Evolutionary conservation across 2,329 filamentous ascomycete genomes (phyloP).

Genomic region (Blumeriella jaapii): DNA sequence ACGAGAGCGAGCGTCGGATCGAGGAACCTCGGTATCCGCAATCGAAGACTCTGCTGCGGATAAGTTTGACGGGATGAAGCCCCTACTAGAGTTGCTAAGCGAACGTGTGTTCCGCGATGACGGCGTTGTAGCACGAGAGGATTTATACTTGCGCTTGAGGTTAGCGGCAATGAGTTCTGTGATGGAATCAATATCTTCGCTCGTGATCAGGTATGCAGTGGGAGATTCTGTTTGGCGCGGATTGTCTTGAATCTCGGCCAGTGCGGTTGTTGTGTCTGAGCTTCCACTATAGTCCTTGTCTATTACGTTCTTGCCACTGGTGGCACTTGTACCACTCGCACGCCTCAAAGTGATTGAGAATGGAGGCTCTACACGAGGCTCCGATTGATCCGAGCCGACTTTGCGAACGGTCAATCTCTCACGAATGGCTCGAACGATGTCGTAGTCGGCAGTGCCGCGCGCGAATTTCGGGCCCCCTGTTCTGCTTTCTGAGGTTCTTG

Average conservation of each 20-base stretch:
- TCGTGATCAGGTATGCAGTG: constrained; percentile 18
- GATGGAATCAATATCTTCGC: constrained; percentile 18
- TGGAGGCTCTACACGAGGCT: constrained; percentile 8
- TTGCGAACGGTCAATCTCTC: constrained; percentile 15
- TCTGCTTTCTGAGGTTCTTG: too few species aligned
- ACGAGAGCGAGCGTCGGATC: not conserved
- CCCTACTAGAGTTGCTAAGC: not conserved
- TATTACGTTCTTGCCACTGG: not conserved
- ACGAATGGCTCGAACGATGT: constrained; percentile 17
- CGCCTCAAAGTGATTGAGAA: constrained; percentile 19
- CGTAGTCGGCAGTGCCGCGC: constrained; percentile 10
- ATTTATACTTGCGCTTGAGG: constrained; percentile 3
- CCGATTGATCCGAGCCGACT: constrained; percentile 1
- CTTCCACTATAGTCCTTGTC: not conserved
- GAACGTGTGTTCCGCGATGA: not conserved
- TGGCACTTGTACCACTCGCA: constrained; percentile 10
- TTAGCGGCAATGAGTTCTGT: constrained; percentile 15
- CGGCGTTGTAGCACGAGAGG: not conserved
- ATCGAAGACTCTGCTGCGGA: not conserved
- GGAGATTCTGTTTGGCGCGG: constrained; percentile 2
- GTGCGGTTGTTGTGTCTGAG: constrained; percentile 2
- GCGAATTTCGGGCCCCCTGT: too few species aligned
- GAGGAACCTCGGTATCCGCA: not conserved
- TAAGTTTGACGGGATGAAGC: not conserved
- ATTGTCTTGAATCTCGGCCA: not conserved